phyloP scores from a whole-genome alignment of 306 rosid species.

The Ormosia emarginata region DNA sequence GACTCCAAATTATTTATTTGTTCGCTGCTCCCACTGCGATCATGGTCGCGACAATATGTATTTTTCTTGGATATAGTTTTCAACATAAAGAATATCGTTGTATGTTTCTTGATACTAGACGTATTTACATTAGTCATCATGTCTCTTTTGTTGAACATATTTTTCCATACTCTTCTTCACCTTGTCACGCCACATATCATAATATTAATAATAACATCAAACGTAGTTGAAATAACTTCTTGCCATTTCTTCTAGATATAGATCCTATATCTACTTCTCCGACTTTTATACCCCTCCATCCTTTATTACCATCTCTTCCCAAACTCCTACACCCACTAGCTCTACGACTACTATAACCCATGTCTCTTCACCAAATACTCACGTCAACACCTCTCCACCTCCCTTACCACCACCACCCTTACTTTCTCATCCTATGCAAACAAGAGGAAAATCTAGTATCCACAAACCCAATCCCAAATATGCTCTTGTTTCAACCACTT shows the following conservation, averaged over 20 bases:
- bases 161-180: background rate
- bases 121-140: background rate
- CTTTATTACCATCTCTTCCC: background rate
- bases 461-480: background rate
- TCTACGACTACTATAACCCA: background rate
- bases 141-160: background rate
- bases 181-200: background rate
- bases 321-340: background rate
- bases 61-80: too few relatives aligned
- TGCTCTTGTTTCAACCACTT: background rate
- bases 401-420: background rate
- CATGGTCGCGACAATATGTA: too few relatives aligned
- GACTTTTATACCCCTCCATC: background rate
- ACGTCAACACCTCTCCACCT: background rate
- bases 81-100: too few relatives aligned
- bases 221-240: background rate
- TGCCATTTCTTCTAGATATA: background rate
- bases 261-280: background rate
- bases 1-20: too few relatives aligned
- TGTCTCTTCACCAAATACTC: background rate
- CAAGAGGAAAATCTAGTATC: background rate
- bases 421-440: background rate
- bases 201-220: background rate
- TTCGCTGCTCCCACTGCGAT: too few relatives aligned
- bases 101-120: too few relatives aligned